Evolutionary conservation across 2,329 filamentous ascomycete species (phyloP).

Genomic region (Penicillium expansum): DNA sequence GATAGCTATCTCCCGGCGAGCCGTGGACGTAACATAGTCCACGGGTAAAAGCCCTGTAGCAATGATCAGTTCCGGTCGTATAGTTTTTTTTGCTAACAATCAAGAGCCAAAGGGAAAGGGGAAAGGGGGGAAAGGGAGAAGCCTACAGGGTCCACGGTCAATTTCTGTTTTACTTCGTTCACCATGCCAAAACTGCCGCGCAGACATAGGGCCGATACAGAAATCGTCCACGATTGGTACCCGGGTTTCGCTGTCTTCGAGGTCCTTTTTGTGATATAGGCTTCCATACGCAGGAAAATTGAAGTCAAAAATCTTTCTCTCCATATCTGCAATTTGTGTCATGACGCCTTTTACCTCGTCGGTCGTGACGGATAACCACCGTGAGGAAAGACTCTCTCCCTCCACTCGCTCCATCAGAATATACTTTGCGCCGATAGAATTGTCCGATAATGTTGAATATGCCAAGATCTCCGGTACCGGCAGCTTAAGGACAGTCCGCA

Average conservation of each 20-base stretch:
- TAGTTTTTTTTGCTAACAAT: not conserved
- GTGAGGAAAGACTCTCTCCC: slow-evolving; percentile 32
- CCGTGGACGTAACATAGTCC: slow-evolving; percentile 26
- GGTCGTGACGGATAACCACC: slow-evolving; percentile 28
- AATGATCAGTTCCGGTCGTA: slow-evolving; percentile 10
- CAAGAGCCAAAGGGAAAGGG: not conserved
- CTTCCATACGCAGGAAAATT: slow-evolving; percentile 30
- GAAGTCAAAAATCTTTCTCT: slow-evolving; percentile 28
- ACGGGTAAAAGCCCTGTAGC: slow-evolving; percentile 17
- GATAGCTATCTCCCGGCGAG: slow-evolving; percentile 25
- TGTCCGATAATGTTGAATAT: slow-evolving; percentile 36
- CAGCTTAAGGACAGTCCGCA: slow-evolving; percentile 28
- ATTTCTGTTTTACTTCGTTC: slow-evolving; percentile 24
- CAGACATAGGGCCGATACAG: slow-evolving; percentile 28
- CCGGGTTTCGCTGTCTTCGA: slow-evolving; percentile 14
- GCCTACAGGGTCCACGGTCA: slow-evolving; percentile 28
- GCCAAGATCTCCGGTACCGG: slow-evolving; percentile 39
- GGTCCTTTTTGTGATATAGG: slow-evolving; percentile 27
- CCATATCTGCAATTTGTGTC: slow-evolving; percentile 26
- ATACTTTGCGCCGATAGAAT: slow-evolving; percentile 43
- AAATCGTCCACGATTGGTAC: slow-evolving; percentile 24
- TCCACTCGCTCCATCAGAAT: slow-evolving; percentile 44
- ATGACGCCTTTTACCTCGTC: slow-evolving; percentile 27
- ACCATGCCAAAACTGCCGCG: slow-evolving; percentile 31
- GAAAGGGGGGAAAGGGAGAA: not conserved